Conservation (phyloP, 2,329 filamentous ascomycete species). For the Diaporthe capsici region DNA sequence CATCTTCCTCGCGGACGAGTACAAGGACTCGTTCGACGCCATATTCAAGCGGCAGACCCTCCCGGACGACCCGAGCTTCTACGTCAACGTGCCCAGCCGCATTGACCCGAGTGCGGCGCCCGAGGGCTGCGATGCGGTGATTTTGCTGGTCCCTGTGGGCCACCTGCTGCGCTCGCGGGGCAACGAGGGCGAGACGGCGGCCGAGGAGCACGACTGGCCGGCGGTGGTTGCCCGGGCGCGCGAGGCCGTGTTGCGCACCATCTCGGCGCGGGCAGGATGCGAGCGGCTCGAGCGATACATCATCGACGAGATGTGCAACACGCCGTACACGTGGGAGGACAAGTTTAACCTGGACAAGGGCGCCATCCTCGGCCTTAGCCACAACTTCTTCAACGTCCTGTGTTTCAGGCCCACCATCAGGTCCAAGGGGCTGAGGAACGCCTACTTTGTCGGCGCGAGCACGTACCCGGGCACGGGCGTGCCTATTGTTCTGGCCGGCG, state of each 20-base stretch:
- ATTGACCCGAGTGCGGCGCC: conserved; percentile 79
- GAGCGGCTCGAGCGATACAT: conserved; percentile 63
- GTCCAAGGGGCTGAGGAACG: conserved; percentile 61
- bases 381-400: conserved; percentile 82
- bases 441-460: conserved; percentile 82
- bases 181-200: conserved; percentile 49
- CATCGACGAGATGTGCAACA: conserved; percentile 75
- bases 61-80: conserved; percentile 79
- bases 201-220: conserved; percentile 70
- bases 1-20: conserved; percentile 82
- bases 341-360: conserved; percentile 83
- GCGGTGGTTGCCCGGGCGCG: conserved; percentile 72
- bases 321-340: conserved; percentile 74
- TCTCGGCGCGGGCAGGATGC: conserved; percentile 72
- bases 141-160: conserved; percentile 80
- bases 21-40: conserved; percentile 79
- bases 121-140: conserved; percentile 72
- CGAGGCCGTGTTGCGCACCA: conserved; percentile 71
- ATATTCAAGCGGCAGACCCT: conserved; percentile 80
- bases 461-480: conserved; percentile 84
- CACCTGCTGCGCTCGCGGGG: conserved; percentile 69
- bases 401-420: conserved; percentile 74
- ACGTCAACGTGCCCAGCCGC: conserved; percentile 81
- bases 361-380: conserved; percentile 79
- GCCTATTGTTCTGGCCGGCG: conserved; percentile 79